These are phyloP conservation scores for Sequoia sempervirens DNA, from an alignment of 75 land plant species.

Conservation along the genomic window DNA sequence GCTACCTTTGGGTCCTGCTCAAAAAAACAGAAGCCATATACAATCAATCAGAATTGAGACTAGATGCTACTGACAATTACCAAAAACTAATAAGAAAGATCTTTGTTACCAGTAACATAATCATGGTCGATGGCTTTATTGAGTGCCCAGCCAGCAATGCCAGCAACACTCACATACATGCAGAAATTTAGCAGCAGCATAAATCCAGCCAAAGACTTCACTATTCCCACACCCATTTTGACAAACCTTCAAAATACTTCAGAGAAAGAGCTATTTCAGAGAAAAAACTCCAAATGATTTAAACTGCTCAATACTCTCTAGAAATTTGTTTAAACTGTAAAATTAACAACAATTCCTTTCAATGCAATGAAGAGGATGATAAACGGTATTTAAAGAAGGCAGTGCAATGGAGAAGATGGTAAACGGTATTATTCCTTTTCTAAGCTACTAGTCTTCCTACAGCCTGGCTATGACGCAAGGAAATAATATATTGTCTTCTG, in stretches of 20 bases:
- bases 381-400: neutral
- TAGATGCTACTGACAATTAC: too few relatives aligned
- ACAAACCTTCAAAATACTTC: neutral
- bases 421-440: neutral
- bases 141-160: too few relatives aligned
- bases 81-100: neutral
- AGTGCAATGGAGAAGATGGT: neutral
- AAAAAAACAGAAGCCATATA: constrained; percentile 11
- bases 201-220: constrained; percentile 31
- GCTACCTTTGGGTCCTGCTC: too few relatives aligned
- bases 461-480: neutral
- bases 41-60: too few relatives aligned
- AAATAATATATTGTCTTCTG: neutral
- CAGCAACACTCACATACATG: too few relatives aligned
- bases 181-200: constrained; percentile 58
- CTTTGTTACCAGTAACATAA: constrained; percentile 26
- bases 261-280: neutral
- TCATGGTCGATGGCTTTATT: too few relatives aligned
- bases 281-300: neutral
- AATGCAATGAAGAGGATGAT: neutral
- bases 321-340: too few relatives aligned
- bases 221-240: constrained; percentile 16
- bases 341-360: too few relatives aligned
- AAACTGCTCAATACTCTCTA: too few relatives aligned
- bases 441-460: neutral